A percentile compares a stretch with the other conserved stretches of the same genome.
phyloP scores from a whole-genome alignment of 805 yeast species.

The Tetrapisispora namnaoensis region DNA sequence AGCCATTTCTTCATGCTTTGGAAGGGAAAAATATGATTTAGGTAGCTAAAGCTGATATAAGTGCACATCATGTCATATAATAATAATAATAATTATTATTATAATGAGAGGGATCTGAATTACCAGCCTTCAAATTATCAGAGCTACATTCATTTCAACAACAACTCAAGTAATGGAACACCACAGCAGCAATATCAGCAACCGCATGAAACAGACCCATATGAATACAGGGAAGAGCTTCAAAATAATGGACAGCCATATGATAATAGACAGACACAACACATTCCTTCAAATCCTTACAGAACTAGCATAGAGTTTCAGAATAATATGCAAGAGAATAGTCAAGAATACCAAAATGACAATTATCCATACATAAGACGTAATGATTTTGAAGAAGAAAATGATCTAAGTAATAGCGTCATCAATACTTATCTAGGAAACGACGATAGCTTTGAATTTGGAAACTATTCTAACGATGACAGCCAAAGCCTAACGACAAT shows the following conservation, averaged over 20 bases:
- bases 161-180: not conserved
- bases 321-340: not conserved
- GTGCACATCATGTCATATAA: not conserved
- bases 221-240: not conserved
- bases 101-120: not conserved
- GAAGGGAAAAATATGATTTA: not conserved
- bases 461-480: not conserved
- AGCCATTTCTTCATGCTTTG: no score
- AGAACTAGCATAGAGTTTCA: not conserved
- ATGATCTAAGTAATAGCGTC: slow-evolving; percentile 5
- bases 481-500: not conserved
- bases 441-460: not conserved
- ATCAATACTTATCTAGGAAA: slow-evolving; percentile 3
- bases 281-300: not conserved
- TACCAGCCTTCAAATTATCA: not conserved
- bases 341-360: not conserved
- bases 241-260: not conserved
- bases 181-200: not conserved
- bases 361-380: slow-evolving; percentile 15
- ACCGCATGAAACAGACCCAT: not conserved
- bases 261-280: not conserved
- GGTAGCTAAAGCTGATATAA: no score
- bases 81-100: not conserved
- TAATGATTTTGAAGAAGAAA: slow-evolving; percentile 11
- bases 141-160: not conserved